phyloP scores from a whole-genome alignment of 1,284 basidiomycete species.

The Lentinula novae-zelandiae region DNA sequence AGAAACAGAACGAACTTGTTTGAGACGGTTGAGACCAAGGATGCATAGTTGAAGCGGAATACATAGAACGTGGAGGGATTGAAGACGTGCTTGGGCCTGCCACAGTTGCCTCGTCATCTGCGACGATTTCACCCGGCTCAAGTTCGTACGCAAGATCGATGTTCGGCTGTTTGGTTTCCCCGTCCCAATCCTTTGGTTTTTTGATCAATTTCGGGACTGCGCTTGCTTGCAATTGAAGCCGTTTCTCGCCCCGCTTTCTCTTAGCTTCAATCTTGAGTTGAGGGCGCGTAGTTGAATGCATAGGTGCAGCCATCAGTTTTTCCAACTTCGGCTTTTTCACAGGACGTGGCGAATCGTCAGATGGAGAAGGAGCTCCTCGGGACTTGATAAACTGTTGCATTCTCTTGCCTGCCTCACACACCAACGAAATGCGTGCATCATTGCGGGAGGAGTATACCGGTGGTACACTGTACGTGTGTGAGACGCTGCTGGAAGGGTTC shows the following conservation, averaged over 20 bases:
- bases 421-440: conserved; percentile 1
- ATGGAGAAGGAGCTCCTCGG: background rate
- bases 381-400: background rate
- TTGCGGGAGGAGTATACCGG: background rate
- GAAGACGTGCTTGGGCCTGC: background rate
- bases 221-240: background rate
- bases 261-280: background rate
- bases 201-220: background rate
- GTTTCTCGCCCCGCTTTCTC: background rate
- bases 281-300: background rate
- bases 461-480: conserved; percentile 1
- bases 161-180: background rate
- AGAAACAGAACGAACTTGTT: background rate
- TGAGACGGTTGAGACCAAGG: background rate
- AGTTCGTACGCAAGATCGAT: background rate
- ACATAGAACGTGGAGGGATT: background rate
- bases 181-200: background rate
- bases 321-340: background rate
- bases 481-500: background rate
- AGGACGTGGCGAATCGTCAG: background rate
- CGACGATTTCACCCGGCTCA: conserved; percentile 2
- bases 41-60: background rate
- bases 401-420: background rate
- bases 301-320: background rate
- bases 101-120: background rate